phyloP scores from a whole-genome alignment of 139 green algal species.

The Closterium sp. region DNA sequence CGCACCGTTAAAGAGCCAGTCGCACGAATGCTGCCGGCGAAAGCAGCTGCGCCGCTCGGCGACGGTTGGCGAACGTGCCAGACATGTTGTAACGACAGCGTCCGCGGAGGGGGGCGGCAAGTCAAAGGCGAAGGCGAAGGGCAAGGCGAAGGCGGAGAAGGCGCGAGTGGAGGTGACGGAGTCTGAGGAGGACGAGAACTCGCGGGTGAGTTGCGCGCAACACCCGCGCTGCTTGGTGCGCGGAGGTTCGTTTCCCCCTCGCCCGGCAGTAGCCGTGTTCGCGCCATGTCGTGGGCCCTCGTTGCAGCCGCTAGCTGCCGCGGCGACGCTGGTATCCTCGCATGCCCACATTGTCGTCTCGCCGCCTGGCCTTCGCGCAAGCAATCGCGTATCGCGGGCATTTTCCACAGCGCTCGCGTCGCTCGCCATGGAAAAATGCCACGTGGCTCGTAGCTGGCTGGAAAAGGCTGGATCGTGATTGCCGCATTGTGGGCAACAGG shows the following conservation, averaged over 20 bases:
- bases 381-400: no score
- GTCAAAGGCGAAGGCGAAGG: background rate
- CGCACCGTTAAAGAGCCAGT: background rate
- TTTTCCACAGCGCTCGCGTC: background rate
- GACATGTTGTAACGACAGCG: background rate
- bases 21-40: background rate
- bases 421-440: no score
- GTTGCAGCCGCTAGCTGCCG: no score
- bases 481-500: no score
- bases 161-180: background rate
- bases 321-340: background rate
- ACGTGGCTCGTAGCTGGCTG: background rate
- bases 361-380: no score
- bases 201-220: background rate
- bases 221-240: no score
- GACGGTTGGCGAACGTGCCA: background rate
- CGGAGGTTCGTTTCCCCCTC: no score
- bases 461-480: no score
- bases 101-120: background rate
- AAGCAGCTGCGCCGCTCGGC: background rate
- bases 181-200: background rate
- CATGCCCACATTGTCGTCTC: background rate
- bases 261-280: background rate
- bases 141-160: background rate
- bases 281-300: background rate